phyloP scores from a whole-genome alignment of 148 eudicot species.

The Simmondsia chinensis region DNA sequence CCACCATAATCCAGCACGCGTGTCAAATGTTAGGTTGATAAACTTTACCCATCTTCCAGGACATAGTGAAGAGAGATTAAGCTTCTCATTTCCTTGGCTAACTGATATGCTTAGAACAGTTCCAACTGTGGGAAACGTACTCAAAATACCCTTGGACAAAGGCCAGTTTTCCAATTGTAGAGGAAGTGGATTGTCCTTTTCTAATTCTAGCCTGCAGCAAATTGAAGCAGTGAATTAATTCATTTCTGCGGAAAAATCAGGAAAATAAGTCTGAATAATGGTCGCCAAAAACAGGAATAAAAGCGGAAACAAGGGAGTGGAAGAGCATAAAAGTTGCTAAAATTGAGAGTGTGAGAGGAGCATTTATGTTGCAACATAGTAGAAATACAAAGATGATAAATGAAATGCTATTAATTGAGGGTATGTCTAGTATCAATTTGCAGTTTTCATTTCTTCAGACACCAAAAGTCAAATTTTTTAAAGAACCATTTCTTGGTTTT shows the following conservation, averaged over 20 bases:
- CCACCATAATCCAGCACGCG: constrained; percentile 50
- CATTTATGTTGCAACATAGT: too few relatives aligned
- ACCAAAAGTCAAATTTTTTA: too few relatives aligned
- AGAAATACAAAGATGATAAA: too few relatives aligned
- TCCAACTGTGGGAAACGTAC: constrained; percentile 61
- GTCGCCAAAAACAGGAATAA: too few relatives aligned
- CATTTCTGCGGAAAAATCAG: neutral
- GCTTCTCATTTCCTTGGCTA: constrained; percentile 31
- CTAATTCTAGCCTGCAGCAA: constrained; percentile 49
- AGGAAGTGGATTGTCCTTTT: constrained; percentile 48
- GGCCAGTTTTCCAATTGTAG: constrained; percentile 45
- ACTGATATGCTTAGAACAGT: constrained; percentile 55
- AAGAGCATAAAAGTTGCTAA: too few relatives aligned
- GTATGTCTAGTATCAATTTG: too few relatives aligned
- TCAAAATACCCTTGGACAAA: constrained; percentile 50
- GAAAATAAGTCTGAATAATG: too few relatives aligned
- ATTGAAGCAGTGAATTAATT: constrained; percentile 8
- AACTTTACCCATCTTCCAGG: constrained; percentile 67
- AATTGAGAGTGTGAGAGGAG: too few relatives aligned
- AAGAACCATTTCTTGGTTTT: too few relatives aligned
- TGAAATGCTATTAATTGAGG: too few relatives aligned
- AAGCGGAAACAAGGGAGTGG: too few relatives aligned
- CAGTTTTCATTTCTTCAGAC: too few relatives aligned
- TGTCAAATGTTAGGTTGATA: constrained; percentile 30
- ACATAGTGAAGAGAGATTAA: constrained; percentile 38